These are phyloP conservation scores for Rossbeevera mucosa DNA, from an alignment of 768 basidiomycete species.

Conservation along the genomic window DNA sequence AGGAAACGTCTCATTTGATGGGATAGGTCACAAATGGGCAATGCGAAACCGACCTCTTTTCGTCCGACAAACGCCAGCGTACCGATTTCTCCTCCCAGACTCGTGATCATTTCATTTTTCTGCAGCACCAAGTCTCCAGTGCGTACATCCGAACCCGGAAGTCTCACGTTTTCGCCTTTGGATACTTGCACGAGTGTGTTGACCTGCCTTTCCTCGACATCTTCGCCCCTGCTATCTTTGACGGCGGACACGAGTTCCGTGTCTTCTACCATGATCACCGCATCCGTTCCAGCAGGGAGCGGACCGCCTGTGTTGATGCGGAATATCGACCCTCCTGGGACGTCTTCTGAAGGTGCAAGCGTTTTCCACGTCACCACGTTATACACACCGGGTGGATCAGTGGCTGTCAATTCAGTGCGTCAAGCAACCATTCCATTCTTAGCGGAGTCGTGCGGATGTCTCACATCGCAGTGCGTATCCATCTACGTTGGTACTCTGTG, in stretches of 20 bases:
- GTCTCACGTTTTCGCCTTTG: constrained; percentile 66
- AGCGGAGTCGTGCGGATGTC: constrained; percentile 10
- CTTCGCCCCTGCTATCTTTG: constrained; percentile 32
- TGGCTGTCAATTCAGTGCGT: constrained; percentile 38
- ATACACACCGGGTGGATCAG: constrained; percentile 61
- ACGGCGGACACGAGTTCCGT: constrained; percentile 64
- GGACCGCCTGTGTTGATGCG: constrained; percentile 87
- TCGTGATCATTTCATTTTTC: constrained; percentile 55
- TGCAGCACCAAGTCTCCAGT: constrained; percentile 64
- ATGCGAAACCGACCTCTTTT: constrained; percentile 46
- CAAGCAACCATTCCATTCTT: background rate
- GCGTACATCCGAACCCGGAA: constrained; percentile 68
- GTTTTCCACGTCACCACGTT: constrained; percentile 58
- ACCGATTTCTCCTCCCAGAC: constrained; percentile 78
- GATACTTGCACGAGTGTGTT: constrained; percentile 60
- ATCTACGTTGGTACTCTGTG: constrained; percentile 77
- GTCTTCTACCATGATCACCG: constrained; percentile 93
- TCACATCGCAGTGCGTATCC: constrained; percentile 79
- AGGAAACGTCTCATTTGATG: background rate
- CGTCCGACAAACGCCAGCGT: constrained; percentile 76
- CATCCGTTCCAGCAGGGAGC: constrained; percentile 66
- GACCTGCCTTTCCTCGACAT: constrained; percentile 66
- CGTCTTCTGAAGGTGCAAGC: constrained; percentile 23
- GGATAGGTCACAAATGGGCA: background rate
- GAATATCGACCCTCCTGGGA: constrained; percentile 44